Evolutionary conservation across 768 basidiomycete species (phyloP).

Genomic region (Pisolithus sp.): DNA sequence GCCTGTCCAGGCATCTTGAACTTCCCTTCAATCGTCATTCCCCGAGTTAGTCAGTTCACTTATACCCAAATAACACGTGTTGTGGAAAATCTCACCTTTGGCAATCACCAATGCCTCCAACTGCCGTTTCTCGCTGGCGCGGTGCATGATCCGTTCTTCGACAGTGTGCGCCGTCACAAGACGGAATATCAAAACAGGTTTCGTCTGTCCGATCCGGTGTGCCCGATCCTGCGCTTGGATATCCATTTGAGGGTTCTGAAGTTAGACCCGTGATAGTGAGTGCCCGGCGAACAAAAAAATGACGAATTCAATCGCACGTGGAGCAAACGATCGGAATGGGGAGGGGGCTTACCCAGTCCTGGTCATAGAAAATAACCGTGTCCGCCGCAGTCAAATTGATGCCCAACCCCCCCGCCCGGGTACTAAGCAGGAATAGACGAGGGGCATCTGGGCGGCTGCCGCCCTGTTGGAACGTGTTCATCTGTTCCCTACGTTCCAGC

Average conservation of each 20-base stretch:
- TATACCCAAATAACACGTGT: not conserved
- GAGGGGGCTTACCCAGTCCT: slow-evolving; percentile 18
- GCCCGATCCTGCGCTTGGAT: slow-evolving; percentile 93
- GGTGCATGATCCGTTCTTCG: slow-evolving; percentile 87
- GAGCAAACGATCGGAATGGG: too few relatives aligned
- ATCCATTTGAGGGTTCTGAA: slow-evolving; percentile 92
- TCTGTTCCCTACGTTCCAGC: slow-evolving; percentile 75
- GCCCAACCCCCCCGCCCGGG: slow-evolving; percentile 91
- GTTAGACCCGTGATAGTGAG: not conserved
- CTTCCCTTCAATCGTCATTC: slow-evolving; percentile 46
- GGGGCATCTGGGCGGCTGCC: slow-evolving; percentile 61
- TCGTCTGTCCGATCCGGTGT: slow-evolving; percentile 93
- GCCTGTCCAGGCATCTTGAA: slow-evolving; percentile 68
- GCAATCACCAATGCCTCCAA: slow-evolving; percentile 95
- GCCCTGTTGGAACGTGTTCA: slow-evolving; percentile 75
- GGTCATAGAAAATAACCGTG: slow-evolving; percentile 22
- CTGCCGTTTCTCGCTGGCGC: slow-evolving; percentile 80
- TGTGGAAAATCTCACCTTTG: slow-evolving; percentile 47
- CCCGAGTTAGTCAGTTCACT: too few relatives aligned
- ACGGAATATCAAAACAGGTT: slow-evolving; percentile 84
- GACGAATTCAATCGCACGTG: too few relatives aligned
- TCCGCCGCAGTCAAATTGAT: slow-evolving; percentile 83
- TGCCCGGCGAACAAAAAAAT: not conserved
- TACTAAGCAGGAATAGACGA: slow-evolving; percentile 79
- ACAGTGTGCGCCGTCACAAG: slow-evolving; percentile 84